Base-by-base conservation (phyloP, 768 basidiomycete genomes). In the Boletus coccyginus region DNA sequence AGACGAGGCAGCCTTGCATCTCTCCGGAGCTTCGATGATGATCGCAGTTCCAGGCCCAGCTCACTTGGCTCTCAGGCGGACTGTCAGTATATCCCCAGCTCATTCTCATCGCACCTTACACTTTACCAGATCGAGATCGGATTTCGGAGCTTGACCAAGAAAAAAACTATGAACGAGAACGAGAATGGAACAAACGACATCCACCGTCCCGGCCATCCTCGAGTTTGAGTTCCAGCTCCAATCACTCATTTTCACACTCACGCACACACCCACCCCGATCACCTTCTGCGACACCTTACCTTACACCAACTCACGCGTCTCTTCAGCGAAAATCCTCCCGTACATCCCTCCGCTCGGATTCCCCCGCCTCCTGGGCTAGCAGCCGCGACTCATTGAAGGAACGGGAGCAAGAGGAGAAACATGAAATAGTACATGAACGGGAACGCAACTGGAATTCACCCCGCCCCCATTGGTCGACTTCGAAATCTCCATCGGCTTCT, bases 361-460 rank as follows among this genome's bases (percentile, higher is more conserved):
- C 83, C 21, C 79, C 81, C 32, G 60, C 66, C 19, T 79, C 77
- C 21, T 53, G 71, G 9, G 64, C 65, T 14, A 74, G 71, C 41
- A 75, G 72, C 40, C 74, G 68, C 14, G 73, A 65, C 40, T 71
- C 70, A 21, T 59, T 67, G 33, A 60, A 72, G 27, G 74, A 74
- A 66, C 72, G 14, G 21, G 66, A 66, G 21, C 51, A 65, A 50
- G 70, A 68, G 42, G 59, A 70, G 50, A 54, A 65, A 55, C 59
- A 67, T n/a, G 80, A 76, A 60, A 54, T 71, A 5, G 56, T 62
- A n/a, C 79, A 82, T 39, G 78, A 80, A 60, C 78, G 85, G 46
- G 86, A 88, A 69, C 76, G 83, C 46, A 88, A 88, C 62, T 88
- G 86, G 87, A 84, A 86, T 66, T 79, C 85, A 9, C 83, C 82